A percentile compares a stretch with the other conserved stretches of the same genome.
phyloP scores from a whole-genome alignment of 2,329 filamentous ascomycete species.

The Knoxdaviesia proteae region DNA sequence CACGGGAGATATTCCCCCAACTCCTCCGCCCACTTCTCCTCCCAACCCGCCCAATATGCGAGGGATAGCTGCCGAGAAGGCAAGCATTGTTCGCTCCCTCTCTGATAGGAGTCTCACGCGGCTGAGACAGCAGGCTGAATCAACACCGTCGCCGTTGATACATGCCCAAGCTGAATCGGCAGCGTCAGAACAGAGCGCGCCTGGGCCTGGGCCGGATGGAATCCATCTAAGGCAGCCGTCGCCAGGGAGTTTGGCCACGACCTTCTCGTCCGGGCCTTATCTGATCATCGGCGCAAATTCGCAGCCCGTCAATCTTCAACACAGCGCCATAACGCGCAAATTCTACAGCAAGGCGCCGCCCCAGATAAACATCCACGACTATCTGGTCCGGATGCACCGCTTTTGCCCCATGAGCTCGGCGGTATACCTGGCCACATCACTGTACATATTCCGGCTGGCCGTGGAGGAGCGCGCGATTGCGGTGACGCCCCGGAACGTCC shows the following conservation, averaged over 20 bases:
- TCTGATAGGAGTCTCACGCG: constrained; percentile 31
- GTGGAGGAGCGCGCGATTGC: constrained; percentile 59
- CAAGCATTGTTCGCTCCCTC: constrained; percentile 34
- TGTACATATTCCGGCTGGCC: constrained; percentile 70
- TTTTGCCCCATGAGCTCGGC: constrained; percentile 89
- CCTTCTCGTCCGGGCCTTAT: neutral
- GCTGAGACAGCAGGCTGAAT: constrained; percentile 18
- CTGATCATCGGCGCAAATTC: neutral
- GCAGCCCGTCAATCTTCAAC: constrained; percentile 25
- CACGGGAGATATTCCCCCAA: constrained; percentile 62
- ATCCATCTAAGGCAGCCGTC: constrained; percentile 5
- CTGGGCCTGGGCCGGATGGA: neutral
- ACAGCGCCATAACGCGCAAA: constrained; percentile 69
- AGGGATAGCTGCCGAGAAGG: constrained; percentile 40
- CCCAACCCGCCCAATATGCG: constrained; percentile 45
- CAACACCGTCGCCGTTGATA: neutral
- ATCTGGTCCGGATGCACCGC: constrained; percentile 66
- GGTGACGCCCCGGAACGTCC: constrained; percentile 66
- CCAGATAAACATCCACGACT: constrained; percentile 64
- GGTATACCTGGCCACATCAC: constrained; percentile 74
- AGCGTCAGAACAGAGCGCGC: neutral
- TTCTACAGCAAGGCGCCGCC: constrained; percentile 85
- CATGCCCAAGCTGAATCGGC: neutral
- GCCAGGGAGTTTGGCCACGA: neutral
- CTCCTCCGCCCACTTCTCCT: constrained; percentile 45